Evolutionary conservation across 371 early-diverging fungal species (phyloP).

Genomic region (Lichtheimia ornata): DNA sequence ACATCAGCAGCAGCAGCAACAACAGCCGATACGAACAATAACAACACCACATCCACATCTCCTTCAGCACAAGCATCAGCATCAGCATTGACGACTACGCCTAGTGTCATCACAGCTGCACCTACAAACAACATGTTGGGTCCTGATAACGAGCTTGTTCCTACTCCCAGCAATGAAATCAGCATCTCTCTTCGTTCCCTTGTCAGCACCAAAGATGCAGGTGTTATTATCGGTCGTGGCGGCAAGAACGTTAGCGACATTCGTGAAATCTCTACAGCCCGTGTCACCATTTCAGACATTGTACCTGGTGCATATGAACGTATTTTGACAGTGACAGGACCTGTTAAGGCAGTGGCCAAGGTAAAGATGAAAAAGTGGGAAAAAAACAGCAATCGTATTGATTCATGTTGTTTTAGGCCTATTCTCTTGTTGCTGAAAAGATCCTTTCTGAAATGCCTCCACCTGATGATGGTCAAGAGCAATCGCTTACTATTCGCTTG

Average conservation of each 20-base stretch:
- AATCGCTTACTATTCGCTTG: slow-evolving; percentile 63
- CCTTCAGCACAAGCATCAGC: slow-evolving; percentile 7
- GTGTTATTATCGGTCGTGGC: slow-evolving; percentile 81
- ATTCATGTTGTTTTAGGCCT: slow-evolving; percentile 52
- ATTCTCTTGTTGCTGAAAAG: slow-evolving; percentile 71
- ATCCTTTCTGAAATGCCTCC: slow-evolving; percentile 51
- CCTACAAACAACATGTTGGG: neutral
- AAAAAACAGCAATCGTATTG: no score
- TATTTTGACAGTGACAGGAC: slow-evolving; percentile 75
- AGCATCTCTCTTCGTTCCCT: slow-evolving; percentile 68
- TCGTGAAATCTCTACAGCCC: slow-evolving; percentile 73
- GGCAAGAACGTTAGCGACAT: slow-evolving; percentile 84
- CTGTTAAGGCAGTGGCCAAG: slow-evolving; percentile 74
- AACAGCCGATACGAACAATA: slow-evolving; percentile 1
- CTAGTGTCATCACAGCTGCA: neutral
- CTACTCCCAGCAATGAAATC: neutral
- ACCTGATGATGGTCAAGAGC: slow-evolving; percentile 38
- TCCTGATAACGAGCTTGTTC: neutral
- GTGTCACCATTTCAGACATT: slow-evolving; percentile 79
- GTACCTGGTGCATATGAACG: slow-evolving; percentile 75
- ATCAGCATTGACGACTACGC: neutral
- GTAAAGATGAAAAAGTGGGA: slow-evolving; percentile 26
- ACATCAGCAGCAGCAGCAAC: no score
- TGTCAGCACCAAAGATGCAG: slow-evolving; percentile 82
- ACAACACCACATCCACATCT: slow-evolving; percentile 6